Evolutionary conservation across 768 basidiomycete species (phyloP).

Genomic region (Lyophyllum semitale): DNA sequence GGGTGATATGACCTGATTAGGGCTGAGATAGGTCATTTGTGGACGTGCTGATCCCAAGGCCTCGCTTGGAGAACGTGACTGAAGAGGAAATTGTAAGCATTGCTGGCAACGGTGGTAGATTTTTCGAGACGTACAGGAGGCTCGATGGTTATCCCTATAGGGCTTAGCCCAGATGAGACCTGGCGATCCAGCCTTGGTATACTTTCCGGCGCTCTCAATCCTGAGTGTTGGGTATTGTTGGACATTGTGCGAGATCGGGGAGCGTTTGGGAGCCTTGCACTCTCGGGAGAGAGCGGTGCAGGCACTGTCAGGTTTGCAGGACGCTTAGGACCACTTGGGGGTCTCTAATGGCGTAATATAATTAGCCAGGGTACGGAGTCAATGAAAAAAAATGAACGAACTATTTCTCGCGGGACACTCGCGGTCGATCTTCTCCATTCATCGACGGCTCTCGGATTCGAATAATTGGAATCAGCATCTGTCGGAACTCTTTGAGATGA

Average conservation of each 20-base stretch:
- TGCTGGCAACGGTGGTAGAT: neutral
- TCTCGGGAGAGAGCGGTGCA: constrained; percentile 13
- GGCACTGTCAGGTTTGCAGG: constrained; percentile 22
- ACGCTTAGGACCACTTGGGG: constrained; percentile 11
- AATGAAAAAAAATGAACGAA: constrained; percentile 3
- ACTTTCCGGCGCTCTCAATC: neutral
- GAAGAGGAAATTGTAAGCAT: neutral
- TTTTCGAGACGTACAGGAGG: constrained; percentile 17
- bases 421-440: constrained; percentile 19
- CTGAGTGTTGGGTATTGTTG: neutral
- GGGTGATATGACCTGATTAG: constrained; percentile 2
- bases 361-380: neutral
- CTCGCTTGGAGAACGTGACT: constrained; percentile 23
- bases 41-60: constrained; percentile 9
- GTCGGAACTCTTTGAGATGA: neutral
- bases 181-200: constrained; percentile 2
- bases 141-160: constrained; percentile 20
- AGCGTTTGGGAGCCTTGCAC: neutral
- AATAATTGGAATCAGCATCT: constrained; percentile 12
- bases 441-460: constrained; percentile 16
- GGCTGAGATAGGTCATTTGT: constrained; percentile 14
- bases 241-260: constrained; percentile 2
- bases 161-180: constrained; percentile 5
- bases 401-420: constrained; percentile 11
- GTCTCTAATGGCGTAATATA: constrained; percentile 2